A percentile compares a stretch with the other conserved stretches of the same genome.
Evolutionary conservation across 2,329 filamentous ascomycete genomes (phyloP).

Genomic region (Alternaria longipes): DNA sequence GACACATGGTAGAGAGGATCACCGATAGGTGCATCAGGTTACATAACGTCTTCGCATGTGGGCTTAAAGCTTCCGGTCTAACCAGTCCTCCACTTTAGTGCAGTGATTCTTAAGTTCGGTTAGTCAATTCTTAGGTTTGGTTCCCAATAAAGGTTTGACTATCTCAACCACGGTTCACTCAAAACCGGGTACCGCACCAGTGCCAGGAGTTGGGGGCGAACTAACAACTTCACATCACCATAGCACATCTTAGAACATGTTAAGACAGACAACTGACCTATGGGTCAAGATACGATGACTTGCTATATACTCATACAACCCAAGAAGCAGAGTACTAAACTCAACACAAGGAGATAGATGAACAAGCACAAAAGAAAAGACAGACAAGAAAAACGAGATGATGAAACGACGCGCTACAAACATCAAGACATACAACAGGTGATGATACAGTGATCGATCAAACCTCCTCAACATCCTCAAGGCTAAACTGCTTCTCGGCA

Average conservation of each 20-base stretch:
- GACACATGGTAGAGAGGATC: background rate
- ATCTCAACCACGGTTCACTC: too few relatives aligned
- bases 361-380: background rate
- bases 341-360: slow-evolving; percentile 3
- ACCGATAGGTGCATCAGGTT: too few relatives aligned
- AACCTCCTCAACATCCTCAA: slow-evolving; percentile 18
- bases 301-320: slow-evolving; percentile 7
- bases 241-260: background rate
- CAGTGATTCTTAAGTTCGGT: background rate
- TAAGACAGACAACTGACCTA: background rate
- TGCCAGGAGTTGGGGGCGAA: too few relatives aligned
- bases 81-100: background rate
- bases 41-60: background rate
- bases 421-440: slow-evolving; percentile 12
- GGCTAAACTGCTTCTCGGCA: slow-evolving; percentile 35
- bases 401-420: slow-evolving; percentile 9
- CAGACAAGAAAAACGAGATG: slow-evolving; percentile 6
- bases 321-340: background rate
- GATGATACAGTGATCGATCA: slow-evolving; percentile 5
- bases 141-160: too few relatives aligned
- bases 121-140: background rate
- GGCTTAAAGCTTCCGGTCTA: background rate
- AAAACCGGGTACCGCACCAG: too few relatives aligned
- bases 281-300: background rate
- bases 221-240: background rate